These are phyloP conservation scores for Strigomonas galati DNA, from an alignment of 208 protist genomes.

Conservation along the genomic window DNA sequence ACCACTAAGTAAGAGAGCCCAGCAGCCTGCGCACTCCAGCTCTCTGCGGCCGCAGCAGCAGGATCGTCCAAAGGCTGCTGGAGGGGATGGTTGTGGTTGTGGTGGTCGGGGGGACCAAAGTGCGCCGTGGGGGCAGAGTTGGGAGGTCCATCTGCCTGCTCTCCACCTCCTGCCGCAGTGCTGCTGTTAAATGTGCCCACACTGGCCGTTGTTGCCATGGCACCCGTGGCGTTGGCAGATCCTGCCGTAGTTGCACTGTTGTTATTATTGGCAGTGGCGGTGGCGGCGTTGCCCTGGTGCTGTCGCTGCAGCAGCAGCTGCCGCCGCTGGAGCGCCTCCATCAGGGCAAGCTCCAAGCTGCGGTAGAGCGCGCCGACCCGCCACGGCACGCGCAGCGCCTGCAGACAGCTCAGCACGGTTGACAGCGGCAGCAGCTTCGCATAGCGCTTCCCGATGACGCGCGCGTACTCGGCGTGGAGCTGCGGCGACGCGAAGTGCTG, in stretches of 20 bases:
- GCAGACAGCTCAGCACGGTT: constrained; percentile 37
- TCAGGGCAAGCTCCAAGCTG: constrained; percentile 45
- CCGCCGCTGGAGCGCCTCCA: constrained; percentile 32
- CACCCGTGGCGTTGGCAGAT: too few relatives aligned
- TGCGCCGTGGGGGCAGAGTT: too few relatives aligned
- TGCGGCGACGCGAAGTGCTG: not conserved
- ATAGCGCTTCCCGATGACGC: constrained; percentile 40
- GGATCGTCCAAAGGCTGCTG: too few relatives aligned
- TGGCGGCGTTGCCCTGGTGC: constrained; percentile 13
- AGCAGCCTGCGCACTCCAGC: constrained; percentile 16
- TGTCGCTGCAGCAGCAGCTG: constrained; percentile 18
- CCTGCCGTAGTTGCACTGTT: too few relatives aligned
- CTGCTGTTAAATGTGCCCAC: too few relatives aligned
- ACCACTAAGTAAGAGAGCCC: constrained; percentile 50
- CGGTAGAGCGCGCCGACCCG: constrained; percentile 65
- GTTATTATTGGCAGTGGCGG: not conserved
- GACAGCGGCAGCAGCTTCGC: constrained; percentile 57
- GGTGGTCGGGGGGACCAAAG: too few relatives aligned
- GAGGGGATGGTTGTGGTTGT: too few relatives aligned
- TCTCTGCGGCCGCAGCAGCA: constrained; percentile 13
- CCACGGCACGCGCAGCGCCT: constrained; percentile 40
- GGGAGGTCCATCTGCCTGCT: too few relatives aligned
- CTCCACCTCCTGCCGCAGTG: too few relatives aligned
- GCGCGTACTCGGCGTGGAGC: constrained; percentile 45
- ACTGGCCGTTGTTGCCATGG: not conserved